Percentiles rank a stretch among this genome's conserved stretches.
phyloP scores from a whole-genome alignment of 2,329 filamentous ascomycete genomes.

The Fusarium anguioides region DNA sequence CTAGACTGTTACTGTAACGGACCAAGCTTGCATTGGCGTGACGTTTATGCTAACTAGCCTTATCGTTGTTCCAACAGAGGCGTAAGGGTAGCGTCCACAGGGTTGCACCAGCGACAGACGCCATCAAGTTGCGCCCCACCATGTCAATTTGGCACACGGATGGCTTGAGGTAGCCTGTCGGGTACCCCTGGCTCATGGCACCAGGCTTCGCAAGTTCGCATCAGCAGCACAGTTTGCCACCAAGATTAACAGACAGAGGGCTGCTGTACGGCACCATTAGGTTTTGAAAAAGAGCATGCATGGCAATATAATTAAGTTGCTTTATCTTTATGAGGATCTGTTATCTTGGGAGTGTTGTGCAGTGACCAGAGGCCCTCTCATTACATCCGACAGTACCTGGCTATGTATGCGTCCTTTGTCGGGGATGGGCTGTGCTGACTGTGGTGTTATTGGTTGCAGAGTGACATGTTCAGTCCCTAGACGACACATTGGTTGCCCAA shows the following conservation, averaged over 20 bases:
- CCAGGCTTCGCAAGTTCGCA: constrained; percentile 29
- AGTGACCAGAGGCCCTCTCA: background rate
- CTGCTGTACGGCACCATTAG: background rate
- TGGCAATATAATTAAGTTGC: background rate
- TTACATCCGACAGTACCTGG: background rate
- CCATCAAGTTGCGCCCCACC: constrained; percentile 33
- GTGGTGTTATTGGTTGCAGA: constrained; percentile 12
- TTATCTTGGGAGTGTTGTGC: background rate
- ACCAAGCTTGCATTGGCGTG: constrained; percentile 40
- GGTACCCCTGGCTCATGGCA: constrained; percentile 42
- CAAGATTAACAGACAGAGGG: constrained; percentile 11
- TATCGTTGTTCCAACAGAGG: constrained; percentile 30
- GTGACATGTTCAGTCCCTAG: constrained; percentile 25
- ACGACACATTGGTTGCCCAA: constrained; percentile 33
- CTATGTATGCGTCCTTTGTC: background rate
- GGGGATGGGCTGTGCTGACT: background rate
- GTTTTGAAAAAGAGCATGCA: background rate
- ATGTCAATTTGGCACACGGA: constrained; percentile 44
- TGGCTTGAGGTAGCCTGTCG: constrained; percentile 42
- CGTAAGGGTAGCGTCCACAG: constrained; percentile 24
- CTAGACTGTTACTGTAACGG: constrained; percentile 39
- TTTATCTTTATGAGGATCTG: background rate
- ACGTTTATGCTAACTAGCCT: constrained; percentile 43
- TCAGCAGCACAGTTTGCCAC: constrained; percentile 31
- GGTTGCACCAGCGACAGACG: constrained; percentile 31